Evolutionary conservation across 148 eudicot genomes (phyloP), one percentile per base, ranked within the genome.

Genomic region (Rhododendron henanense): DNA sequence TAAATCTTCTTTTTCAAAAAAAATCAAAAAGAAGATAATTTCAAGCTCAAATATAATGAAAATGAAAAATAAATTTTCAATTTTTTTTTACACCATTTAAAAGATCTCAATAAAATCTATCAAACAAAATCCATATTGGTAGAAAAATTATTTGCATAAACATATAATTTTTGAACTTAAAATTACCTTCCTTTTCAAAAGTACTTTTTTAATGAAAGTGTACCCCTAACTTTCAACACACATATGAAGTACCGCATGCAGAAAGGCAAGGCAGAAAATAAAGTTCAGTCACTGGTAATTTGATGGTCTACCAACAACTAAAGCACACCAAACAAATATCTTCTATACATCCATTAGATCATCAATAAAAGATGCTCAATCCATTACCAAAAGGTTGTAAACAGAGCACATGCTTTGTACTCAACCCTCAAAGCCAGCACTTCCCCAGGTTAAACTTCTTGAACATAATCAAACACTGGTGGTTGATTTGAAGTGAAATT

Each of bases 401-500:
- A 11, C 31, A 35, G 33, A 84, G 79, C 63, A 73, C 11, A 44
- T 41, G 85, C 25, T 6, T 37, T 8, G 15, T 31, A 47, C 79
- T n/a, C 19, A 21, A 48, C 85, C 28, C 77, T 67, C 78, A 47
- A 69, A 19, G 9, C 35, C 65, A 37, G 50, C 63, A 35, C 48
- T 51, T 84, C n/a, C 69, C 86, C 33, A 13, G 67, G 35, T 74
- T 74, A 37, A 5, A 84, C 33, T 74, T 53, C 31, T 53, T 6
- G 10, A 35, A 85, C 65, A 74, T 10, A 25, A 41, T 91, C 89
- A 91, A 79, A 86, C 87, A 28, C 89, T 88, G 47, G 91, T 79
- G 55, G 96, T 93, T 74, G 94, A 88, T 86, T 96, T 96, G 92
- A 87, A 95, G 95, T 96, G 98, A 83, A 81, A 90, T 50, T 96